Conservation (phyloP, 2,329 filamentous ascomycete species). For the Tolypocladium sp. region DNA sequence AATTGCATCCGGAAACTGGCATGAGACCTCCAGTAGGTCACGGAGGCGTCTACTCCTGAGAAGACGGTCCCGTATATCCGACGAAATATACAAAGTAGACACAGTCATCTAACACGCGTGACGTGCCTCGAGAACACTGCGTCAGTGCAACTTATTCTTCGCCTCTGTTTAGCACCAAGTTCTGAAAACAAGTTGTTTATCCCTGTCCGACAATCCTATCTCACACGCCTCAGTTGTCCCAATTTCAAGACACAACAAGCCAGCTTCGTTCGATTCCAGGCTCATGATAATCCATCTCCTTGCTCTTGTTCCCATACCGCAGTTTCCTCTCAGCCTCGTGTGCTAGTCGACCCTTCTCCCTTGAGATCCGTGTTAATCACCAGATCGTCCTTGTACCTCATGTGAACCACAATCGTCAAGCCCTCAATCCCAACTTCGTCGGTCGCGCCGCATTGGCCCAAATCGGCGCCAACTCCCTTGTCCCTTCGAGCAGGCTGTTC, state of each 20-base stretch:
- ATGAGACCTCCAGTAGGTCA: no score
- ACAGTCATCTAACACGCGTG: not conserved
- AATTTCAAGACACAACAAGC: not conserved
- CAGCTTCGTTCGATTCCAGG: not conserved
- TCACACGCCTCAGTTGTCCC: not conserved
- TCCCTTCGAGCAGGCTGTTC: constrained; percentile 7
- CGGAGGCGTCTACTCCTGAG: no score
- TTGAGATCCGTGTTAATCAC: constrained; percentile 40
- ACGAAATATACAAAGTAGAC: no score
- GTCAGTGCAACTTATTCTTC: not conserved
- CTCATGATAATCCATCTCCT: not conserved
- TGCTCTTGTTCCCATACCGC: not conserved
- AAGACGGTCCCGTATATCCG: no score
- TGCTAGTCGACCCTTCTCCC: not conserved
- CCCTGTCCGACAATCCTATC: not conserved
- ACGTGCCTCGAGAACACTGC: no score
- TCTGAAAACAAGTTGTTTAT: not conserved
- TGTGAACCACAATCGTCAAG: constrained; percentile 41
- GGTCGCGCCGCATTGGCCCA: constrained; percentile 10
- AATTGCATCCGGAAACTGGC: not conserved
- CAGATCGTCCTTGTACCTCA: constrained; percentile 39
- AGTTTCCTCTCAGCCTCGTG: not conserved
- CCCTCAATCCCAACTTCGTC: constrained; percentile 35
- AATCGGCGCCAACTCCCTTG: constrained; percentile 9
- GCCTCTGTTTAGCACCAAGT: not conserved